A percentile compares a stretch with the other conserved stretches of the same genome.
These are phyloP conservation scores for Trypanosoma mega DNA, from an alignment of 208 protist genomes.

Conservation along the genomic window DNA sequence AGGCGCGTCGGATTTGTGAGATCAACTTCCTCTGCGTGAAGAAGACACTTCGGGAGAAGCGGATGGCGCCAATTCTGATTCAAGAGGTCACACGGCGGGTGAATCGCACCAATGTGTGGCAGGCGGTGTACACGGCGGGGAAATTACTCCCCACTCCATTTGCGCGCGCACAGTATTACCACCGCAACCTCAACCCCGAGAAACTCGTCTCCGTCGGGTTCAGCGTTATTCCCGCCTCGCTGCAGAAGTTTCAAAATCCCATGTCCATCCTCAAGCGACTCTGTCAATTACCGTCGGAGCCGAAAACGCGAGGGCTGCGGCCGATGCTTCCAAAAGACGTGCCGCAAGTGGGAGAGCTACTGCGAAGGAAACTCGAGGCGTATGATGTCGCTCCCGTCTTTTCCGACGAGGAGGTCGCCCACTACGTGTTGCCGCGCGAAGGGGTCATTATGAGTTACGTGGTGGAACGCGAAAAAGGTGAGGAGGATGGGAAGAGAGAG, in stretches of 20 bases:
- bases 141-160: slow-evolving; percentile 96
- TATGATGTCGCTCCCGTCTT: slow-evolving; percentile 91
- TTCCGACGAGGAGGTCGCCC: slow-evolving; percentile 92
- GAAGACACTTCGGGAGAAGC: slow-evolving; percentile 96
- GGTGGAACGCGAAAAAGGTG: slow-evolving; percentile 61
- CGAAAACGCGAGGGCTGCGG: slow-evolving; percentile 61
- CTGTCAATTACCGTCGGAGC: slow-evolving; percentile 59
- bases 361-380: slow-evolving; percentile 78
- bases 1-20: slow-evolving; percentile 92
- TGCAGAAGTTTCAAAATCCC: slow-evolving; percentile 80
- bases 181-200: slow-evolving; percentile 97
- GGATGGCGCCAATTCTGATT: slow-evolving; percentile 98
- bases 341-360: slow-evolving; percentile 56
- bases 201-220: slow-evolving; percentile 95
- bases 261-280: slow-evolving; percentile 77
- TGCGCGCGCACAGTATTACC: slow-evolving; percentile 93
- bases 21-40: slow-evolving; percentile 99
- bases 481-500: background rate
- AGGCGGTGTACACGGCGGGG: slow-evolving; percentile 98
- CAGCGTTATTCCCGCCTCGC: slow-evolving; percentile 52
- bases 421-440: slow-evolving; percentile 95
- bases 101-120: slow-evolving; percentile 93
- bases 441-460: slow-evolving; percentile 96
- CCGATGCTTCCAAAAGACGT: slow-evolving; percentile 84
- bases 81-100: slow-evolving; percentile 99